These are phyloP conservation scores for Talaromyces sp. DNA, from an alignment of 2,329 filamentous ascomycete genomes.

Conservation along the genomic window DNA sequence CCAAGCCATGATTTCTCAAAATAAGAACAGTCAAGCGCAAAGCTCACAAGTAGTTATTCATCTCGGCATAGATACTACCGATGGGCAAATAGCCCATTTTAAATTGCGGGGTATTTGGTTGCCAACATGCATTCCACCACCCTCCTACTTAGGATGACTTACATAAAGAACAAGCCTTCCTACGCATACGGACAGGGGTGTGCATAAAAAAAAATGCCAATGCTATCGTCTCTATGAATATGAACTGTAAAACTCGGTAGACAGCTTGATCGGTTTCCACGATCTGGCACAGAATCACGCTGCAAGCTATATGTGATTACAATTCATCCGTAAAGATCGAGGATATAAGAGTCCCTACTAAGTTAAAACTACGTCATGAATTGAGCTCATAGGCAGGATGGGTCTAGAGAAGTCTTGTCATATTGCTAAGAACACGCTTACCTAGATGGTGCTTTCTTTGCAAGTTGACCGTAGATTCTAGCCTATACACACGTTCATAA, in stretches of 20 bases:
- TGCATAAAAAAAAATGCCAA: background rate
- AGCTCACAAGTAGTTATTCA: background rate
- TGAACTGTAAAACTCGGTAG: too few relatives aligned
- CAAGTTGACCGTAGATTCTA: background rate
- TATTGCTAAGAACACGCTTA: background rate
- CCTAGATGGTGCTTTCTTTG: background rate
- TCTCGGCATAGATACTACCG: background rate
- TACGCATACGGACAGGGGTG: too few relatives aligned
- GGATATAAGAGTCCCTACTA: background rate
- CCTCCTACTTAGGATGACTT: background rate
- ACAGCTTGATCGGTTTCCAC: too few relatives aligned
- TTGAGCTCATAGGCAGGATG: background rate
- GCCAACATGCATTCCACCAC: background rate
- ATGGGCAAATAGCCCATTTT: too few relatives aligned
- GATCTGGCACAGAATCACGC: background rate
- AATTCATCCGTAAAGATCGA: background rate
- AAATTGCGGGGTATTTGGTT: background rate
- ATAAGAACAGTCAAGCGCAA: background rate
- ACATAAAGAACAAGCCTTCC: background rate
- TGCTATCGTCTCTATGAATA: too few relatives aligned
- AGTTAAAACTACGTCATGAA: background rate
- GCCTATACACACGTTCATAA: background rate
- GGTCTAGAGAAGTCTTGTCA: background rate
- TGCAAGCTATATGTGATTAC: background rate
- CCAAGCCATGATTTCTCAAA: background rate